Evolutionary conservation across 192 early-diverging fungal genomes (phyloP).

Genomic region (Gaertneriomyces sp.): DNA sequence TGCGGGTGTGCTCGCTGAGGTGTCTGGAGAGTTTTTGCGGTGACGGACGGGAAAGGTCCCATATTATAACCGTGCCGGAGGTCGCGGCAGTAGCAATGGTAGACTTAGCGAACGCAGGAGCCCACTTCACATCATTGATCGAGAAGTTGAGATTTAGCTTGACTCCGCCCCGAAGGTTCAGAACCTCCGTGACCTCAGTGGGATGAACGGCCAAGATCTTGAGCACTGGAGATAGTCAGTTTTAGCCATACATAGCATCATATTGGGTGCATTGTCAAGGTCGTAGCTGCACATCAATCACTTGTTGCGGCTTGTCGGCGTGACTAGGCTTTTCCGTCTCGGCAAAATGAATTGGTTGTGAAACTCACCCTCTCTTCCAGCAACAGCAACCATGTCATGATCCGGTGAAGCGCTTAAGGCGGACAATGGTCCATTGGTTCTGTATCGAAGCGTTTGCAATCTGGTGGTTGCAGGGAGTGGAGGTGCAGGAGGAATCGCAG

Average conservation of each 20-base stretch:
- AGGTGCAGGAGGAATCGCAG: too few species aligned
- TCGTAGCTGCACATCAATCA: background rate
- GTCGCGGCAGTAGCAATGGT: conserved; percentile 69
- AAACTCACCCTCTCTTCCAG: conserved; percentile 63
- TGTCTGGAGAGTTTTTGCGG: conserved; percentile 42
- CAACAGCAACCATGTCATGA: conserved; percentile 56
- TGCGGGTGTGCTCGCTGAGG: conserved; percentile 60
- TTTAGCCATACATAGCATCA: background rate
- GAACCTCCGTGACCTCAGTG: conserved; percentile 51
- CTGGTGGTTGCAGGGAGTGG: background rate
- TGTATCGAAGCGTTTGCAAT: conserved; percentile 17
- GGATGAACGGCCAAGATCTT: conserved; percentile 62
- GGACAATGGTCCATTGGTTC: conserved; percentile 15
- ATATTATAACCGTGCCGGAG: conserved; percentile 70
- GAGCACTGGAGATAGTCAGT: conserved; percentile 48
- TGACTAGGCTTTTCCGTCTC: background rate
- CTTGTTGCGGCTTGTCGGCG: too few species aligned
- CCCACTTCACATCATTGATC: conserved; percentile 80
- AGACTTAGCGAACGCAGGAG: conserved; percentile 54
- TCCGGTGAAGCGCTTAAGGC: conserved; percentile 65
- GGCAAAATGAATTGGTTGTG: background rate
- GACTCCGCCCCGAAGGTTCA: conserved; percentile 64
- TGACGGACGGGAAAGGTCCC: conserved; percentile 57
- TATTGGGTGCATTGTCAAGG: background rate
- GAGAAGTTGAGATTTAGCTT: conserved; percentile 52